Conservation (phyloP, 2,329 filamentous ascomycete genomes). For the Colletotrichum siamense region DNA sequence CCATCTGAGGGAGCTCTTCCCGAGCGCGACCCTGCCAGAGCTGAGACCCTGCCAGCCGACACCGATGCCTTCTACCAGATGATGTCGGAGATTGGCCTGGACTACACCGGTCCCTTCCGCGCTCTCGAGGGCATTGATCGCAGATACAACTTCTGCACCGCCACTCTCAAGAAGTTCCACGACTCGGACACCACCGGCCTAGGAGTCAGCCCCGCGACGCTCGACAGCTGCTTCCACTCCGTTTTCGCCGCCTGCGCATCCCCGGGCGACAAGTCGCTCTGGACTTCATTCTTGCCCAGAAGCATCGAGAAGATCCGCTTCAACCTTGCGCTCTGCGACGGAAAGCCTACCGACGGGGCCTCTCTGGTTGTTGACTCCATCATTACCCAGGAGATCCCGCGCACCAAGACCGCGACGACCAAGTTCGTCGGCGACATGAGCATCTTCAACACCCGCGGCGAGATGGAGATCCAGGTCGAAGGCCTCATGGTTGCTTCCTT, state of each 20-base stretch:
- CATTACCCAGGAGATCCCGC: slow-evolving; percentile 31
- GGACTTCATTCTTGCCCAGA: slow-evolving; percentile 34
- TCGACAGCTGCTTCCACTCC: slow-evolving; percentile 41
- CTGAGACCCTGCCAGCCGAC: slow-evolving; percentile 21
- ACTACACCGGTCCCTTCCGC: slow-evolving; percentile 25
- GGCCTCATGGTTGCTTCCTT: slow-evolving; percentile 37
- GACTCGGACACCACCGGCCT: slow-evolving; percentile 8
- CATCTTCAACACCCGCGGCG: slow-evolving; percentile 33
- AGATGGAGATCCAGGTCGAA: slow-evolving; percentile 37
- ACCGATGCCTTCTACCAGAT: slow-evolving; percentile 24
- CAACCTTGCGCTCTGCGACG: slow-evolving; percentile 14
- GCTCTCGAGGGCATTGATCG: slow-evolving; percentile 22
- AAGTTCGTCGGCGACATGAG: slow-evolving; percentile 42
- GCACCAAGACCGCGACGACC: slow-evolving; percentile 26
- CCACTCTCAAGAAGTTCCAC: slow-evolving; percentile 30
- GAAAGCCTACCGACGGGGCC: slow-evolving; percentile 5
- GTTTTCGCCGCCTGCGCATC: slow-evolving; percentile 35
- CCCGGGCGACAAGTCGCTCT: slow-evolving; percentile 37
- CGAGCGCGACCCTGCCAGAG: slow-evolving; percentile 21
- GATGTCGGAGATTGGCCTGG: slow-evolving; percentile 23
- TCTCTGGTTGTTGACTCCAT: slow-evolving; percentile 34
- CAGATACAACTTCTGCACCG: slow-evolving; percentile 18
- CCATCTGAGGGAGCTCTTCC: slow-evolving; percentile 21
- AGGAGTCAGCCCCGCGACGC: slow-evolving; percentile 36
- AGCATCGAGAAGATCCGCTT: slow-evolving; percentile 26